phyloP scores from a whole-genome alignment of 2,329 filamentous ascomycete genomes.

The Aureobasidium mangrovei region DNA sequence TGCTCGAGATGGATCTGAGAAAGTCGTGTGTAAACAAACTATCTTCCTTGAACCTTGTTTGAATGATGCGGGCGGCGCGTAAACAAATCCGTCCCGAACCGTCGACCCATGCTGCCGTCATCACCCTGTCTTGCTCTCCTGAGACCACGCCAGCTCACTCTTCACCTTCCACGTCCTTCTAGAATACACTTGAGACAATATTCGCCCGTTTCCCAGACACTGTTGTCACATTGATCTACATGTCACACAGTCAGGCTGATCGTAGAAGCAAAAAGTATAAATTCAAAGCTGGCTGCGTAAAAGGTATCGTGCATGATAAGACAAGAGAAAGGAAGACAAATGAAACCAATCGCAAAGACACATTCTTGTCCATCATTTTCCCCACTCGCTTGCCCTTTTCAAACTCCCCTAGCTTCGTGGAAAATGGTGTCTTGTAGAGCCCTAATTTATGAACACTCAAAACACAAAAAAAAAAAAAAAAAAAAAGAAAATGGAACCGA shows the following conservation, averaged over 20 bases:
- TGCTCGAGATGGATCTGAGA: not conserved
- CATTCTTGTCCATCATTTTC: not conserved
- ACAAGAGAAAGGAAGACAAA: not conserved
- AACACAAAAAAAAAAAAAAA: not conserved
- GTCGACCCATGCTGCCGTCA: too few species aligned
- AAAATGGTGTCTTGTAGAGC: not conserved
- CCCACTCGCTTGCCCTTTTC: not conserved
- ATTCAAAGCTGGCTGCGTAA: conserved; percentile 1
- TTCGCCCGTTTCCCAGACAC: not conserved
- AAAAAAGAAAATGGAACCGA: not conserved
- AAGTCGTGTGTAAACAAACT: conserved; percentile 5
- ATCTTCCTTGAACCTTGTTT: not conserved
- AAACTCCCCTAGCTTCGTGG: conserved; percentile 2
- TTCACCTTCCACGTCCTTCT: not conserved
- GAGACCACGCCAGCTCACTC: too few species aligned
- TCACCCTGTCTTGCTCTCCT: too few species aligned
- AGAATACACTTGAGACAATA: not conserved
- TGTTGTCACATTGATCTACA: too few species aligned
- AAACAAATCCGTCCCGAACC: too few species aligned
- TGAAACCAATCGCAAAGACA: not conserved
- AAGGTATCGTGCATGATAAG: conserved; percentile 7
- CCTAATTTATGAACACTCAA: not conserved
- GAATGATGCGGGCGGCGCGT: too few species aligned
- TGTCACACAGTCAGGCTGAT: too few species aligned
- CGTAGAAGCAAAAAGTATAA: not conserved